phyloP scores from a whole-genome alignment of 73 alveolate genomes.

The Stentor roeselii region DNA sequence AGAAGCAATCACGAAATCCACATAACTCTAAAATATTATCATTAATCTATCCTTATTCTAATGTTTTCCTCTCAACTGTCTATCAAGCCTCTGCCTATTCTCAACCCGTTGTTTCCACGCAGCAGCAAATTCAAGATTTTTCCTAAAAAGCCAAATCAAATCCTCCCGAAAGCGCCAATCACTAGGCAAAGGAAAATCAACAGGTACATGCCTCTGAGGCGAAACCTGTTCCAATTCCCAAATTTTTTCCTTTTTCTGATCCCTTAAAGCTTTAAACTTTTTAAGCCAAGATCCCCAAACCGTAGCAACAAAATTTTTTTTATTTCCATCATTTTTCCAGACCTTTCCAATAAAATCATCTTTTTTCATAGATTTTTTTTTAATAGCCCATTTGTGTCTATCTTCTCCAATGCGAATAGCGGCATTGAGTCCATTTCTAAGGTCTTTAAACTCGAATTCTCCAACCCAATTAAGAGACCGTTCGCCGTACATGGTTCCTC shows the following conservation, averaged over 20 bases:
- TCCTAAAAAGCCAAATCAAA: slow-evolving; percentile 66
- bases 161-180: slow-evolving; percentile 97
- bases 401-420: slow-evolving; percentile 21
- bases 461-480: slow-evolving; percentile 36
- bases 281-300: slow-evolving; percentile 55
- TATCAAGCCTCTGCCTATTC: slow-evolving; percentile 17
- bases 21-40: neutral
- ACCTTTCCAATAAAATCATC: slow-evolving; percentile 22
- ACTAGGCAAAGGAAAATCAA: slow-evolving; percentile 74
- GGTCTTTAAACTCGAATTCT: slow-evolving; percentile 45
- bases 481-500: slow-evolving; percentile 42
- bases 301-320: neutral
- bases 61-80: slow-evolving; percentile 14
- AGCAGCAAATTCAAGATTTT: neutral
- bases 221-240: slow-evolving; percentile 47
- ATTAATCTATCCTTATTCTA: neutral
- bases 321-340: neutral
- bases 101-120: slow-evolving; percentile 23
- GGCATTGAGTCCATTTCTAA: slow-evolving; percentile 9
- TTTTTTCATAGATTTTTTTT: slow-evolving; percentile 11
- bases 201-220: slow-evolving; percentile 49
- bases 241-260: slow-evolving; percentile 27
- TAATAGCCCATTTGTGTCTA: neutral
- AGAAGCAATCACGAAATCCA: neutral
- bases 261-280: slow-evolving; percentile 37